Evolutionary conservation across 495 filamentous ascomycete genomes (phyloP), one percentile per base, ranked within the genome.

Genomic region (Beverwykella pulmonaria): DNA sequence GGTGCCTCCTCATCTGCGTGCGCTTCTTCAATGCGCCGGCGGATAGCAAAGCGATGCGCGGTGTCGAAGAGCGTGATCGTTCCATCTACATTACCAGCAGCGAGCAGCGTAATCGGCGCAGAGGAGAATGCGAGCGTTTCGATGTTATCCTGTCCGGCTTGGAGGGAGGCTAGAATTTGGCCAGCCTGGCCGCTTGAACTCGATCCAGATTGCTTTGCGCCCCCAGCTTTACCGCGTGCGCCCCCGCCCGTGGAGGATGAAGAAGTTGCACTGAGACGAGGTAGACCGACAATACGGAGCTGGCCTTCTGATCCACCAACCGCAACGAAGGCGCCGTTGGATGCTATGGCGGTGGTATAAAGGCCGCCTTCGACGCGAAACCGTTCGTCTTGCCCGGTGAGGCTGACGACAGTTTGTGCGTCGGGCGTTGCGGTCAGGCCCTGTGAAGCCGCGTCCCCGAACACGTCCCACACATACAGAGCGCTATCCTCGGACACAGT

Each of bases 391-490:
- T 83, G 81, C 0, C 82, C 80, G 20, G 90, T 96, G n/a, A 97
- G 81, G 0, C 86, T 88, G 4, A 98, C 89, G 19, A 96, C 85
- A 12, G 82, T 79, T 47, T 89, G 91, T 54, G 86, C 86, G 20
- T 88, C 68, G 23, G 84, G 85, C 44, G 87, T 85, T 48, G 84
- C 85, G 10, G 86, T 81, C 14, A 94, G 78, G 12, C 88, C 90
- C 41, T 88, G 87, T 0, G 89, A 90, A 17, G 89, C 88, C 0
- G 91, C 92, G 41, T 86, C 86, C 30, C 92, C 91, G 77, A 92
- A 96, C 12, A 92, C 89, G 76, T 98, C 94, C 83, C 91, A 96
- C 41, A 96, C 92, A 77, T 92, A 92, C 68, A 99, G 85, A 66
- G 86, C 91, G 25, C 87, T 84, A 73, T 98, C 94, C 73, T 97